Conservation (phyloP, 768 basidiomycete species). For the Lactifluus rugatus region DNA sequence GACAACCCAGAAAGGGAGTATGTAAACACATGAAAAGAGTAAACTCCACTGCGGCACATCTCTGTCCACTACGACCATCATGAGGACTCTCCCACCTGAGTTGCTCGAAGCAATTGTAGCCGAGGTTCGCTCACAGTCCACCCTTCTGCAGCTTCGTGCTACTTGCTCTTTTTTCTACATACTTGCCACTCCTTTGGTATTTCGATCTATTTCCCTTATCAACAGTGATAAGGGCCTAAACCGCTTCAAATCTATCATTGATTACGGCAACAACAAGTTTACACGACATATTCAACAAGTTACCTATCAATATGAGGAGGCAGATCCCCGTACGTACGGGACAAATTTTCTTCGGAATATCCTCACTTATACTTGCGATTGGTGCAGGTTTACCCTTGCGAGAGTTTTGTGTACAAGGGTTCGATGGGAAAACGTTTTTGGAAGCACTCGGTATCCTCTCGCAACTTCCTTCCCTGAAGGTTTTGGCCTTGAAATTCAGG, state of each 20-base stretch:
- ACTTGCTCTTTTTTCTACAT: background rate
- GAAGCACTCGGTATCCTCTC: background rate
- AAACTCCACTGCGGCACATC: too few relatives aligned
- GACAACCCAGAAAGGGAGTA: too few relatives aligned
- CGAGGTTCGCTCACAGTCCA: background rate
- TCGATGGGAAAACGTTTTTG: background rate
- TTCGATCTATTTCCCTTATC: background rate
- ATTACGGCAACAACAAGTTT: background rate
- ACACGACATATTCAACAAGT: background rate
- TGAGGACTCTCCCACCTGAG: background rate
- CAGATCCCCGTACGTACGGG: background rate
- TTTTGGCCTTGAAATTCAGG: slow-evolving; percentile 1
- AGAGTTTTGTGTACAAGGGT: background rate
- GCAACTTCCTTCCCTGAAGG: background rate
- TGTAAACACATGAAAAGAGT: too few relatives aligned
- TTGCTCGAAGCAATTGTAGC: background rate
- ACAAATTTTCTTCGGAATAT: background rate
- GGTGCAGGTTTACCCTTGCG: background rate
- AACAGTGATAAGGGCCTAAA: background rate
- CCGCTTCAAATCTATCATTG: background rate
- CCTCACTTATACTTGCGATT: background rate
- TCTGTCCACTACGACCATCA: background rate
- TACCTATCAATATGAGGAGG: slow-evolving; percentile 3
- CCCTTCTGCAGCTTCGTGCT: background rate
- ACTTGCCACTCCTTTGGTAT: slow-evolving; percentile 7